Evolutionary conservation across 2,329 filamentous ascomycete species (phyloP).

Genomic region (Gyromitra esculenta): DNA sequence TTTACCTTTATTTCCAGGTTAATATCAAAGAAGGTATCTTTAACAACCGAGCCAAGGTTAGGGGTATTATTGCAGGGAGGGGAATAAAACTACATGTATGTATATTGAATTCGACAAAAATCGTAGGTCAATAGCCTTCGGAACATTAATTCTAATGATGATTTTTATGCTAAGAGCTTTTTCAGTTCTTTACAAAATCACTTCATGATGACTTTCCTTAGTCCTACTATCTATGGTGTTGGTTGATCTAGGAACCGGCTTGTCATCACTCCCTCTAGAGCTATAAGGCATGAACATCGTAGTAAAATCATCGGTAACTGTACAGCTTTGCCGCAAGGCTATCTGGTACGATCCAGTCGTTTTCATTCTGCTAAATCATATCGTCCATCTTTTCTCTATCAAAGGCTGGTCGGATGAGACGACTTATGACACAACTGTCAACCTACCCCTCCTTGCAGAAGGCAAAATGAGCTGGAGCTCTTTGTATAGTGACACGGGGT

Average conservation of each 20-base stretch:
- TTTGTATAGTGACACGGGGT: constrained; percentile 9
- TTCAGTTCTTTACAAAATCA: background rate
- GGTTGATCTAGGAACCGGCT: constrained; percentile 6
- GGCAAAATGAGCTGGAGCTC: constrained; percentile 20
- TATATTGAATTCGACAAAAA: too few relatives aligned
- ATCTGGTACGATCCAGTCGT: constrained; percentile 15
- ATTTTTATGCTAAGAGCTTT: background rate
- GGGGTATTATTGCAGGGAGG: too few relatives aligned
- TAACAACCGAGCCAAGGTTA: too few relatives aligned
- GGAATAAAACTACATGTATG: too few relatives aligned
- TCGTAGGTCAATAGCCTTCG: background rate
- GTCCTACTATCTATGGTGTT: background rate
- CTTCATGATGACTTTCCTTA: background rate
- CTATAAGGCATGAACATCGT: background rate
- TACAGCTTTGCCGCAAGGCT: constrained; percentile 1
- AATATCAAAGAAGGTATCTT: too few relatives aligned
- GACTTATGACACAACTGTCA: constrained; percentile 1
- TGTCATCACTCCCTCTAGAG: background rate
- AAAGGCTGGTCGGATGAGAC: constrained; percentile 19
- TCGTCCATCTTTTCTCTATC: constrained; percentile 19
- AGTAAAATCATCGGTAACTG: background rate
- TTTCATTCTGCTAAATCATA: constrained; percentile 9
- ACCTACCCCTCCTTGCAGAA: constrained; percentile 18
- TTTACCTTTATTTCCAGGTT: too few relatives aligned
- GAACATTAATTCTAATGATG: background rate